A percentile compares a stretch with the other conserved stretches of the same genome.
Conservation (phyloP, 2,329 filamentous ascomycete species). For the Sclerotinia minor region DNA sequence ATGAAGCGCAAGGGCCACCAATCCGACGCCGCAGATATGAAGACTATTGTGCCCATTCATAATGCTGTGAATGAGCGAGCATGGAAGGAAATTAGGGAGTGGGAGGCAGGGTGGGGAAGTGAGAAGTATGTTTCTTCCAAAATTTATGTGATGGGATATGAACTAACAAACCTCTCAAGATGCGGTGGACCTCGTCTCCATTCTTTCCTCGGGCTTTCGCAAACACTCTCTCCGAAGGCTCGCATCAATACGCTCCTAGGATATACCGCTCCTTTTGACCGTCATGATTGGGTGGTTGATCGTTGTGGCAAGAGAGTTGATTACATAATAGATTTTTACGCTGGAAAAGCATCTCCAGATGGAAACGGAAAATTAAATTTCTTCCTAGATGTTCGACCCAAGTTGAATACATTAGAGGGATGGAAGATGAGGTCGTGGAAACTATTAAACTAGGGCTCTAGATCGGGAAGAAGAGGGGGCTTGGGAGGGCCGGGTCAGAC, state of each 20-base stretch:
- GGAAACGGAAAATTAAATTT: slow-evolving; percentile 56
- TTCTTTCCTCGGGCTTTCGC: slow-evolving; percentile 74
- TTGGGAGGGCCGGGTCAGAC: slow-evolving; percentile 73
- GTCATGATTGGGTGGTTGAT: slow-evolving; percentile 97
- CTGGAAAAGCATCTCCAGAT: slow-evolving; percentile 55
- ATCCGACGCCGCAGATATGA: slow-evolving; percentile 73
- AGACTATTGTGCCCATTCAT: slow-evolving; percentile 91
- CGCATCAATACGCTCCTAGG: slow-evolving; percentile 79
- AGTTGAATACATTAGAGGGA: slow-evolving; percentile 67
- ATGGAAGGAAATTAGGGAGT: slow-evolving; percentile 86
- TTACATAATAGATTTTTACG: slow-evolving; percentile 98
- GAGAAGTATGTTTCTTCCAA: slow-evolving; percentile 51
- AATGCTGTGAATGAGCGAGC: slow-evolving; percentile 98
- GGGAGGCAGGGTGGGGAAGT: slow-evolving; percentile 72
- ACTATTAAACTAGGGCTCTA: slow-evolving; percentile 51
- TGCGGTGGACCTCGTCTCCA: slow-evolving; percentile 80
- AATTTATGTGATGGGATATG: neutral
- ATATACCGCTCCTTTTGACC: slow-evolving; percentile 90
- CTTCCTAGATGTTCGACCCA: slow-evolving; percentile 67
- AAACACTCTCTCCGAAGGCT: slow-evolving; percentile 75
- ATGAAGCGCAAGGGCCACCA: slow-evolving; percentile 88
- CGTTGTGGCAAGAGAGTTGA: slow-evolving; percentile 82
- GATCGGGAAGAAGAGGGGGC: slow-evolving; percentile 20
- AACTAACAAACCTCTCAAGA: slow-evolving; percentile 38
- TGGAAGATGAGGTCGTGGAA: slow-evolving; percentile 63